A percentile compares a stretch with the other conserved stretches of the same genome.
Evolutionary conservation across 1,139 yeast genomes (phyloP).

Genomic region (Candida tunisiensis): DNA sequence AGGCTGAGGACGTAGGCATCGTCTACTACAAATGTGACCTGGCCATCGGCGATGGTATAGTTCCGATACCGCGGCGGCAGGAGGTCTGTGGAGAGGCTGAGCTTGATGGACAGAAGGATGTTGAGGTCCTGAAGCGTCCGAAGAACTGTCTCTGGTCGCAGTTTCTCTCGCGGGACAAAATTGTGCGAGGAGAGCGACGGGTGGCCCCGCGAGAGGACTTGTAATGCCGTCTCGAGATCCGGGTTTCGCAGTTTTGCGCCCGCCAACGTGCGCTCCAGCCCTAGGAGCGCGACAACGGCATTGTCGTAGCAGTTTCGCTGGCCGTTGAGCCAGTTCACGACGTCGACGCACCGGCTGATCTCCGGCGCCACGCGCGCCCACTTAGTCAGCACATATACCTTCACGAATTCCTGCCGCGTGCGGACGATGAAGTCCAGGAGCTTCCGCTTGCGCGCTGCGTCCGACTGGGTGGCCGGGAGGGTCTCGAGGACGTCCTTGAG

Average conservation of each 20-base stretch:
- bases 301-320: constrained; percentile 56
- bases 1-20: constrained; percentile 56
- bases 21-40: constrained; percentile 48
- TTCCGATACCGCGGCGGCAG: constrained; percentile 48
- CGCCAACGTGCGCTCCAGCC: constrained; percentile 46
- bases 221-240: constrained; percentile 72
- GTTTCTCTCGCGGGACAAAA: constrained; percentile 31
- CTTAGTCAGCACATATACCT: constrained; percentile 68
- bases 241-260: constrained; percentile 87
- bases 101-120: constrained; percentile 53
- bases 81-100: constrained; percentile 35
- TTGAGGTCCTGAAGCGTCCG: constrained; percentile 55
- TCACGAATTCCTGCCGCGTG: constrained; percentile 66
- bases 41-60: constrained; percentile 57
- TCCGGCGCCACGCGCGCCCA: constrained; percentile 70
- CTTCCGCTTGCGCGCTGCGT: constrained; percentile 45
- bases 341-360: constrained; percentile 60
- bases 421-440: constrained; percentile 52
- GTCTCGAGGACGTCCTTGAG: constrained; percentile 46
- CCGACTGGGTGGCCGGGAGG: constrained; percentile 36
- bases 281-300: constrained; percentile 41
- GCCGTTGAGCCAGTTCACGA: constrained; percentile 75
- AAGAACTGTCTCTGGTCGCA: constrained; percentile 41
- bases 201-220: constrained; percentile 61
- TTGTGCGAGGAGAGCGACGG: constrained; percentile 61